Percentiles rank a stretch among this genome's conserved stretches.
Evolutionary conservation across 345 rosid genomes (phyloP).

Genomic region (Aquilaria malaccensis): DNA sequence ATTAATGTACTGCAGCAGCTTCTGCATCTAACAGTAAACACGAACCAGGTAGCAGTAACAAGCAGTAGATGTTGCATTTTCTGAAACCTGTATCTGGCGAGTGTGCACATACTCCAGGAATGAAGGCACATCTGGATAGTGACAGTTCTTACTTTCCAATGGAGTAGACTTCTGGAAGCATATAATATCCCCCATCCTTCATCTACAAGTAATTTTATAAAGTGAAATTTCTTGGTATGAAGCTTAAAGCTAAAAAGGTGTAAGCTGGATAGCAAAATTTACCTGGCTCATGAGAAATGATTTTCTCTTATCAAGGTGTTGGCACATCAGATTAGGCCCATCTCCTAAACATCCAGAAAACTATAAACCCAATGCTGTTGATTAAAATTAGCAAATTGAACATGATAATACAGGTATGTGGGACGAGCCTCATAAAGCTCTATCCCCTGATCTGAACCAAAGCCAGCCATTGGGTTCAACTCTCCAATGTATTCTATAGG

Average conservation of each 20-base stretch:
- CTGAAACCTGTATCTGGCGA: constrained; percentile 60
- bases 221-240: background rate
- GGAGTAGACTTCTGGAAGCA: constrained; percentile 78
- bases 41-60: too few relatives aligned
- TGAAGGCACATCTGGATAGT: constrained; percentile 76
- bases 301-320: constrained; percentile 62
- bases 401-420: too few relatives aligned
- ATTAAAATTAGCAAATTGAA: too few relatives aligned
- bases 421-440: constrained; percentile 78
- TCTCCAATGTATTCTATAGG: constrained; percentile 67
- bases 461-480: constrained; percentile 89
- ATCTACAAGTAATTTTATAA: constrained; percentile 32
- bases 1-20: too few relatives aligned
- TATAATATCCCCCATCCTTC: constrained; percentile 91
- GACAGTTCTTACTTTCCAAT: constrained; percentile 39
- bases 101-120: constrained; percentile 90
- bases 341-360: constrained; percentile 48
- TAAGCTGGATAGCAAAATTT: constrained; percentile 3
- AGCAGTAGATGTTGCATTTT: too few relatives aligned
- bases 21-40: too few relatives aligned
- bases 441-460: constrained; percentile 75
- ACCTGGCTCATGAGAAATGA: constrained; percentile 79
- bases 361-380: too few relatives aligned
- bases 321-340: constrained; percentile 90
- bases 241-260: constrained; percentile 7